Percentiles rank a stretch among this genome's conserved stretches.
phyloP scores from a whole-genome alignment of 1,139 yeast species.

The Magnusiomyces suaveolens region DNA sequence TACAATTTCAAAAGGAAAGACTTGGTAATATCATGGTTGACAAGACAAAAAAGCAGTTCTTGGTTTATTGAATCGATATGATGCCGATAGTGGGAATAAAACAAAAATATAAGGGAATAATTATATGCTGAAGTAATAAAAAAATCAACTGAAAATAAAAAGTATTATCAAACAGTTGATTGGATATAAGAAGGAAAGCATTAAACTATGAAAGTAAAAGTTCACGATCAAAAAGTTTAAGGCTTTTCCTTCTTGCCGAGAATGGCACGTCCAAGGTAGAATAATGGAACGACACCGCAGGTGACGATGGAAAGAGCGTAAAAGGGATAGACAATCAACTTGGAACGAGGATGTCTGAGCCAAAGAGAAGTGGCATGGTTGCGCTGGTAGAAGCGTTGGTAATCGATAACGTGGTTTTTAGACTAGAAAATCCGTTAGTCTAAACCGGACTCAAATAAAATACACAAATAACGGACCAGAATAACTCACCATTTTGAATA shows the following conservation, averaged over 20 bases:
- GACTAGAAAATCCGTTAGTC: constrained; percentile 10
- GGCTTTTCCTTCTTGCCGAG: constrained; percentile 9
- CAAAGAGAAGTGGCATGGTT: constrained; percentile 32
- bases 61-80: too few relatives aligned
- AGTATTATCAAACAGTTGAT: constrained; percentile 6
- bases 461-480: not conserved
- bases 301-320: constrained; percentile 73
- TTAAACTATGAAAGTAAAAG: too few relatives aligned
- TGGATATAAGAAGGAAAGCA: not conserved
- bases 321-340: constrained; percentile 77
- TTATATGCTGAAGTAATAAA: too few relatives aligned
- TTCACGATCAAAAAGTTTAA: too few relatives aligned
- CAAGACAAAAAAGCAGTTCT: too few relatives aligned
- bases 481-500: too few relatives aligned
- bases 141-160: constrained; percentile 11
- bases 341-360: constrained; percentile 51
- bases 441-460: not conserved
- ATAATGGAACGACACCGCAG: constrained; percentile 54
- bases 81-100: too few relatives aligned
- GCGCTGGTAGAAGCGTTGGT: constrained; percentile 34
- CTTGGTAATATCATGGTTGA: too few relatives aligned
- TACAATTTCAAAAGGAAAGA: too few relatives aligned
- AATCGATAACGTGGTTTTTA: constrained; percentile 30
- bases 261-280: constrained; percentile 68
- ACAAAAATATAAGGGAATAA: too few relatives aligned